Percentiles rank a stretch among this genome's conserved stretches.
Conservation (phyloP, 129 eudicot species). For the Saposhnikovia divaricata region DNA sequence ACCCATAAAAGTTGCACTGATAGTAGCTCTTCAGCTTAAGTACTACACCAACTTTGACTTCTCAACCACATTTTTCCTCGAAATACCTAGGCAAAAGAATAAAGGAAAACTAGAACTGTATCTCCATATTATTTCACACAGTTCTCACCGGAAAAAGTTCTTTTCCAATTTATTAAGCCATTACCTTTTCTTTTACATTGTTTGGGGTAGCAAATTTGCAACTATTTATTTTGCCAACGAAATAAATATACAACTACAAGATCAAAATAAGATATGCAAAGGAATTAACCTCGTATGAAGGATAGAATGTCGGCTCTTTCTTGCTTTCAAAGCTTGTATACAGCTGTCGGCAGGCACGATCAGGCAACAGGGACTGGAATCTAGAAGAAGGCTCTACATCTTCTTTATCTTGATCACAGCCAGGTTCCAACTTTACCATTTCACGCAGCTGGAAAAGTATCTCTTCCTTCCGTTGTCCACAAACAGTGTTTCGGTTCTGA, state of each 20-base stretch:
- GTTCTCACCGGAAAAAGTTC: not conserved
- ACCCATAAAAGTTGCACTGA: not conserved
- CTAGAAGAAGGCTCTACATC: slow-evolving; percentile 28
- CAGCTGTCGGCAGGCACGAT: slow-evolving; percentile 15
- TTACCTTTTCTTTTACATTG: not conserved
- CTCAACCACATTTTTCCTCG: not conserved
- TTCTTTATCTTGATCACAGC: slow-evolving; percentile 22
- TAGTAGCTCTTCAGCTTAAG: not conserved
- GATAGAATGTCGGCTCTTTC: slow-evolving; percentile 27
- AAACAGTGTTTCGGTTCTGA: slow-evolving; percentile 73
- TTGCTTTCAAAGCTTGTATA: slow-evolving; percentile 25
- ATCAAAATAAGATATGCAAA: not conserved
- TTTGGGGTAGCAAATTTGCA: not conserved
- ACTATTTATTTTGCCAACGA: not conserved
- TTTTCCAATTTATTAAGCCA: not conserved
- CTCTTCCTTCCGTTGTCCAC: slow-evolving; percentile 73
- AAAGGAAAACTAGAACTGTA: not conserved
- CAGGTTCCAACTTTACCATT: slow-evolving; percentile 61
- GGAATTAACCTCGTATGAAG: slow-evolving; percentile 40
- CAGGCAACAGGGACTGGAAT: slow-evolving; percentile 19
- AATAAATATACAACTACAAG: not conserved
- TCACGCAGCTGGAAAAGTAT: slow-evolving; percentile 70
- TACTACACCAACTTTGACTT: not conserved
- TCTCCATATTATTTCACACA: not conserved
- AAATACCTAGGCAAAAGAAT: not conserved